phyloP scores from a whole-genome alignment of 2,329 filamentous ascomycete genomes.

The Akanthomyces muscarius region DNA sequence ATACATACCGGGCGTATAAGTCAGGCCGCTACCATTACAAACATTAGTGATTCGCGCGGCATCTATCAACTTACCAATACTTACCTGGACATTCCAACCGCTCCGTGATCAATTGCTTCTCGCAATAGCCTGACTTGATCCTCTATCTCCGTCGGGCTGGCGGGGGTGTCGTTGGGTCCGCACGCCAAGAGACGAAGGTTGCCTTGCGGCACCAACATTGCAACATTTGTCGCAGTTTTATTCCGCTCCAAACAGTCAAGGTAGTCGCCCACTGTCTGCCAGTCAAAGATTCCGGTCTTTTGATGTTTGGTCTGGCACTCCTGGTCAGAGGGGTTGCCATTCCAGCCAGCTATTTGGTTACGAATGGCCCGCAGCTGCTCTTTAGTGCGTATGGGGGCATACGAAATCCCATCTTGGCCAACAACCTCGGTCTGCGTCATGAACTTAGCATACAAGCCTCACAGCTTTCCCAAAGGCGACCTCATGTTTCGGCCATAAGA shows the following conservation, averaged over 20 bases:
- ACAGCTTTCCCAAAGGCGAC: not conserved
- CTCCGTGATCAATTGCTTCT: slow-evolving; percentile 23
- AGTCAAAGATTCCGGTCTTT: slow-evolving; percentile 22
- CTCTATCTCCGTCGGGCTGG: slow-evolving; percentile 20
- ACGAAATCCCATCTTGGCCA: slow-evolving; percentile 25
- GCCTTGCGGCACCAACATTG: slow-evolving; percentile 25
- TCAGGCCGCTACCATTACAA: slow-evolving; percentile 20
- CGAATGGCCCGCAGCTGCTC: slow-evolving; percentile 22
- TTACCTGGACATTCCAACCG: slow-evolving; percentile 25
- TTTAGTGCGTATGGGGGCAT: slow-evolving; percentile 21
- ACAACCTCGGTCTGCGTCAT: slow-evolving; percentile 22
- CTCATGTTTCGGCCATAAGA: too few species aligned
- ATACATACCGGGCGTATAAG: slow-evolving; percentile 27
- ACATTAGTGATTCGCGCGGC: not conserved
- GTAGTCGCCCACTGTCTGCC: slow-evolving; percentile 24
- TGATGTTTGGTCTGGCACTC: slow-evolving; percentile 21
- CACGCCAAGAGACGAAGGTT: slow-evolving; percentile 24
- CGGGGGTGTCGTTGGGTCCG: slow-evolving; percentile 23
- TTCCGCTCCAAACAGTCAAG: slow-evolving; percentile 24
- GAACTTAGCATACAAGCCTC: not conserved
- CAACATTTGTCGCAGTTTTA: slow-evolving; percentile 24
- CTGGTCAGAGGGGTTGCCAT: slow-evolving; percentile 24
- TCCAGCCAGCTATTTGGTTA: slow-evolving; percentile 25
- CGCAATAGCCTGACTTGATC: slow-evolving; percentile 22
- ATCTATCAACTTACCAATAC: not conserved